Percentiles rank a stretch among this genome's conserved stretches.
Evolutionary conservation across 2,329 filamentous ascomycete genomes (phyloP).

Genomic region (Nemania sp.): DNA sequence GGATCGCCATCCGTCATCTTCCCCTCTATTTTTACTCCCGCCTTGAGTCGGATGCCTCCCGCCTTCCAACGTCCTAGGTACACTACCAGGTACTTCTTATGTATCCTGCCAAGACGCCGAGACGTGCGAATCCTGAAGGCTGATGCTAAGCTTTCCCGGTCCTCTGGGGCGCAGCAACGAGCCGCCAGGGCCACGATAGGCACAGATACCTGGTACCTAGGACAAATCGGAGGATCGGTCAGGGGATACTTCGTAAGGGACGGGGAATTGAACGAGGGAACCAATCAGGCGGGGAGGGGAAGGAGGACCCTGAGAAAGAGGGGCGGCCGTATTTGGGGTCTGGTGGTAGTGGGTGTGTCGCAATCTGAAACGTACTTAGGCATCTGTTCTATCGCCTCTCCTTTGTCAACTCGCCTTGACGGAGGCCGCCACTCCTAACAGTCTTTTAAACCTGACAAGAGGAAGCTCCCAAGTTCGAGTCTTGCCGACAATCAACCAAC

Average conservation of each 20-base stretch:
- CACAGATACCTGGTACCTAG: not conserved
- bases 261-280: not conserved
- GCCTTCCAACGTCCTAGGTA: not conserved
- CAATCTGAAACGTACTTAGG: conserved; percentile 1
- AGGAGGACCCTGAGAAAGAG: not conserved
- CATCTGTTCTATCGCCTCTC: not conserved
- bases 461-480: not conserved
- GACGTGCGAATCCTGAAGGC: conserved; percentile 5
- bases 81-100: no score
- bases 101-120: conserved; percentile 10
- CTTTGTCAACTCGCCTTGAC: not conserved
- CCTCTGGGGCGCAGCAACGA: conserved; percentile 19
- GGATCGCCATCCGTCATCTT: no score
- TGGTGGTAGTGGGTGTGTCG: not conserved
- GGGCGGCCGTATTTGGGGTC: not conserved
- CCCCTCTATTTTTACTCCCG: no score
- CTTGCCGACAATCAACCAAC: not conserved
- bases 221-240: not conserved
- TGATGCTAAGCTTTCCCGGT: conserved; percentile 17
- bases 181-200: no score
- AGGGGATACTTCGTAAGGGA: no score
- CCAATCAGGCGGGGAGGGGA: conserved; percentile 16
- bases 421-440: conserved; percentile 14
- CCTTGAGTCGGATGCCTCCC: not conserved
- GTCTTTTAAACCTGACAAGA: conserved; percentile 1